Percentiles rank a stretch among this genome's conserved stretches.
Conservation (phyloP, 2,329 filamentous ascomycete genomes). For the Corinectria fuckeliana region DNA sequence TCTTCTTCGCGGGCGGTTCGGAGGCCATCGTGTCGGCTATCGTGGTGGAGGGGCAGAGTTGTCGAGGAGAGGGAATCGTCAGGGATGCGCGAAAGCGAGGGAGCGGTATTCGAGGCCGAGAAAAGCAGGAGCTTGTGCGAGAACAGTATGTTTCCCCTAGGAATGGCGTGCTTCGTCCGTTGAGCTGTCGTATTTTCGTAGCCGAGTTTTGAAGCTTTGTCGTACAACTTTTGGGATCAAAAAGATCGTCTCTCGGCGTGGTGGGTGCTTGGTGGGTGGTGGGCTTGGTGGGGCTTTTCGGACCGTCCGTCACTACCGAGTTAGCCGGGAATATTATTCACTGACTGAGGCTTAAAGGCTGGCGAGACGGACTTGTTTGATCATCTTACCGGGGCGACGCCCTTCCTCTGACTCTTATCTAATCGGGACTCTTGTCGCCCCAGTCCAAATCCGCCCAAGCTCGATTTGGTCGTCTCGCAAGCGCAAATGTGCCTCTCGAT, state of each 20-base stretch:
- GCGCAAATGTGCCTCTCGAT: constrained; percentile 9
- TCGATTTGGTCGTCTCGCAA: neutral
- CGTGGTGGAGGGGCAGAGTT: neutral
- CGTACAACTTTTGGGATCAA: constrained; percentile 31
- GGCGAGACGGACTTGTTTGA: neutral
- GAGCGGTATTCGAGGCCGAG: neutral
- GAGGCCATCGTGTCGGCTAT: constrained; percentile 50
- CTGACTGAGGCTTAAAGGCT: neutral
- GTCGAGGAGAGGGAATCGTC: neutral
- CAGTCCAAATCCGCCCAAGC: neutral
- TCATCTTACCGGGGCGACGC: neutral
- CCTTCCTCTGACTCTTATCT: neutral
- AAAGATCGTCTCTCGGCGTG: constrained; percentile 26
- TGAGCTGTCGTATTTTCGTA: neutral
- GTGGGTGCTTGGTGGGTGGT: constrained; percentile 21
- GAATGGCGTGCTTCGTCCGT: neutral
- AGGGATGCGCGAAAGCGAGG: neutral
- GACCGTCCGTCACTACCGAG: constrained; percentile 1
- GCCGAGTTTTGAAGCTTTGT: constrained; percentile 1
- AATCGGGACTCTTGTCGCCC: constrained; percentile 2
- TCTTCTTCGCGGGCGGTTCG: constrained; percentile 64
- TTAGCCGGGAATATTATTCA: neutral
- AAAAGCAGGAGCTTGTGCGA: neutral
- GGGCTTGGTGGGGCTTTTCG: constrained; percentile 20
- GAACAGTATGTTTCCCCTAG: neutral